Evolutionary conservation across 2,329 filamentous ascomycete species (phyloP).

Genomic region (Penicillium concentricum): DNA sequence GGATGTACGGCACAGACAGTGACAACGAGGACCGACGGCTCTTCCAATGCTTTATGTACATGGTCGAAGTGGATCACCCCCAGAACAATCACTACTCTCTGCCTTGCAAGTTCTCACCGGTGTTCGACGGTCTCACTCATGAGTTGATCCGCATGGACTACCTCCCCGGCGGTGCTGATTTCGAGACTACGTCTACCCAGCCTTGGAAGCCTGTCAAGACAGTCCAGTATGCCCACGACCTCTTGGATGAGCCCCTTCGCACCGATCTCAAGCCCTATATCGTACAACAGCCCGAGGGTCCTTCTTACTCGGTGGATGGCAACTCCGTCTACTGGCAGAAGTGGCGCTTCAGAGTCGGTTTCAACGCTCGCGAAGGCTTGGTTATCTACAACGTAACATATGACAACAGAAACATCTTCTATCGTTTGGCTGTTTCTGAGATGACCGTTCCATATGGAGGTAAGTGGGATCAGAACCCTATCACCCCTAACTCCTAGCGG

Average conservation of each 20-base stretch:
- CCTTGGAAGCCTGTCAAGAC: slow-evolving; percentile 57
- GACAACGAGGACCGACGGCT: slow-evolving; percentile 40
- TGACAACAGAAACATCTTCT: slow-evolving; percentile 64
- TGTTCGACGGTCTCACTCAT: slow-evolving; percentile 59
- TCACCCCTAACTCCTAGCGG: neutral
- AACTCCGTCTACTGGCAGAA: slow-evolving; percentile 65
- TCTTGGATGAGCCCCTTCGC: slow-evolving; percentile 60
- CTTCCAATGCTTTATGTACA: slow-evolving; percentile 44
- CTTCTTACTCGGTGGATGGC: slow-evolving; percentile 60
- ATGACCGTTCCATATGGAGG: slow-evolving; percentile 57
- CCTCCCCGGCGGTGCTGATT: slow-evolving; percentile 65
- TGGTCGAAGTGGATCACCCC: slow-evolving; percentile 35
- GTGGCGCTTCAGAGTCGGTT: slow-evolving; percentile 61
- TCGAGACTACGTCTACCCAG: slow-evolving; percentile 54
- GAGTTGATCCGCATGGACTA: slow-evolving; percentile 69
- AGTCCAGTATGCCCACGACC: slow-evolving; percentile 60
- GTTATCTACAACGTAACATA: slow-evolving; percentile 67
- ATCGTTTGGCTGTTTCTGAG: slow-evolving; percentile 64
- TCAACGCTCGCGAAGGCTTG: slow-evolving; percentile 64
- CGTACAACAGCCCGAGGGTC: slow-evolving; percentile 63
- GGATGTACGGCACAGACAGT: slow-evolving; percentile 63
- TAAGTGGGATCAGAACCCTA: slow-evolving; percentile 13
- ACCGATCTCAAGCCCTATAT: slow-evolving; percentile 64
- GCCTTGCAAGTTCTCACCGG: slow-evolving; percentile 38
- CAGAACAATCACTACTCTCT: slow-evolving; percentile 40